phyloP scores from a whole-genome alignment of 768 basidiomycete genomes.

The Harrya chromipes region DNA sequence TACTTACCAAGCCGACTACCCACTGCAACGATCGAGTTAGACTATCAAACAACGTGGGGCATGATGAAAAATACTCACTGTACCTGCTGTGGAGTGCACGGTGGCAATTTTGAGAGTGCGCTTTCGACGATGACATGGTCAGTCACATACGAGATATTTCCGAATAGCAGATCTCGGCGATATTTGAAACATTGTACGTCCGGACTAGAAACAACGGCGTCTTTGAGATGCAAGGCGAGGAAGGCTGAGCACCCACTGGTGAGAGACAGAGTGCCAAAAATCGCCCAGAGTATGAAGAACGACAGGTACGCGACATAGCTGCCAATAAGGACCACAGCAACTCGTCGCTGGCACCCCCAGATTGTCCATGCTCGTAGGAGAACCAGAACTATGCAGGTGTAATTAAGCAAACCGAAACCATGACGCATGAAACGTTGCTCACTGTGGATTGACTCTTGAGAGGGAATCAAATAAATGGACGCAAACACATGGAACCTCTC shows the following conservation, averaged over 20 bases:
- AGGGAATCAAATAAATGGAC: neutral
- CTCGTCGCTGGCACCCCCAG: constrained; percentile 8
- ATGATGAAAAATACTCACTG: neutral
- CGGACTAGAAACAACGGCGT: neutral
- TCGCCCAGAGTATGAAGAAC: neutral
- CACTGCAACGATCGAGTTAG: constrained; percentile 1
- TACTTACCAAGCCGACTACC: constrained; percentile 2
- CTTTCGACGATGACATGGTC: neutral
- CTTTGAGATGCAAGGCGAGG: neutral
- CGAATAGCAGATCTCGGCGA: neutral
- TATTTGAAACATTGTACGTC: neutral
- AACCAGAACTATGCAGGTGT: constrained; percentile 9
- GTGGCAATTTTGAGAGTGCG: neutral
- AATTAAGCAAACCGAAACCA: neutral
- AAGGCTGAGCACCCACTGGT: neutral
- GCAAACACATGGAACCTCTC: neutral
- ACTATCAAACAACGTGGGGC: neutral
- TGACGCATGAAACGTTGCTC: neutral
- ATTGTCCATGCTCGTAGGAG: constrained; percentile 21
- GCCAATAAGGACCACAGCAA: neutral
- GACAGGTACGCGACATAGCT: constrained; percentile 8
- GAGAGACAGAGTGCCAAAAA: neutral
- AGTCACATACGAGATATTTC: constrained; percentile 3
- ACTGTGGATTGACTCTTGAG: constrained; percentile 16
- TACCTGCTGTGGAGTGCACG: neutral